Evolutionary conservation across 768 basidiomycete genomes (phyloP), one percentile per base, ranked within the genome.

Genomic region (Porphyrellus cyaneotinctus): DNA sequence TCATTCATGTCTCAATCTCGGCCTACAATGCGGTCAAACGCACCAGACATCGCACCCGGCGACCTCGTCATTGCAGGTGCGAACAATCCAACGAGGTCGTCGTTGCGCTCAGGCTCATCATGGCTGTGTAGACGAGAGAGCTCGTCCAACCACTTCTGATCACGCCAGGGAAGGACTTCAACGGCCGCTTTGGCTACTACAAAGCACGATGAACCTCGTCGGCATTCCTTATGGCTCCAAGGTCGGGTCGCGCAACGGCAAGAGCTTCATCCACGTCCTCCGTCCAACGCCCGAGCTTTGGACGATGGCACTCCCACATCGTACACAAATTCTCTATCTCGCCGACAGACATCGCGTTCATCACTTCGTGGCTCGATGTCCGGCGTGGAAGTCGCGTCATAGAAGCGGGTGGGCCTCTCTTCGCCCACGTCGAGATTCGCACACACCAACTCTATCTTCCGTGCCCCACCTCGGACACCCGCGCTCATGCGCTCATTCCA

Each of bases 291-390:
- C 95, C 2, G 95, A 98, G 65, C 82, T 99, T 23, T 98, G 97
- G 97, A 97, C 97, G 0, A 80, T 94, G 64, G 94, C 95, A 0
- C 78, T 98, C 10, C 95, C 95, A 1, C 97, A 99, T 71, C 83
- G 97, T 41, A 98, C 97, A 0, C 97, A 99, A 73, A 99, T 98
- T 64, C 79, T 99, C 22, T 99, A 99, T 72, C 76, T 94, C 56
- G 91, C 95, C 4, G 97, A 99, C n/a, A n/a, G n/a, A n/a, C 68
- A 98, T 99, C 56, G 87, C 95, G 4, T 95, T 95, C 71, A 88
- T 99, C 70, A 85, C 83, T 30, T 81, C 87, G 0, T 83, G 84
- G 72, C 83, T 99, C 45, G 78, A 87, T 65, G 83, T 99, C 50
- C 78, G 79, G 47, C 83, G 82, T 6, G 95, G 95, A 14, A 86